phyloP scores from a whole-genome alignment of 148 eudicot species.

The Dysphania ambrosioides region DNA sequence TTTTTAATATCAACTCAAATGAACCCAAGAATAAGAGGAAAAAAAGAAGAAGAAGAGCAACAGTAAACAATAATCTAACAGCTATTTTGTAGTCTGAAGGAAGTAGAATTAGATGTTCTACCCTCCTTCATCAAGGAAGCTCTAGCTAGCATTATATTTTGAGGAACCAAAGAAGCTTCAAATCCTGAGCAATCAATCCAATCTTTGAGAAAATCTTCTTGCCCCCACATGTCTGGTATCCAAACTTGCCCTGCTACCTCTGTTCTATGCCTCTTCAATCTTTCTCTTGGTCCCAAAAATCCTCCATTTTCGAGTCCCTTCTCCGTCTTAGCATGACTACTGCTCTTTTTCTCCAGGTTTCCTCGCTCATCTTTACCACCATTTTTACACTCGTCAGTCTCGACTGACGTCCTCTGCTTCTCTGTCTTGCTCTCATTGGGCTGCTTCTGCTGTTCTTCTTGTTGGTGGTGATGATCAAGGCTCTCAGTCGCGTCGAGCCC shows the following conservation, averaged over 20 bases:
- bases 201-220: conserved; percentile 62
- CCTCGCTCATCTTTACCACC: background rate
- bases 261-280: conserved; percentile 62
- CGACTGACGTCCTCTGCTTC: background rate
- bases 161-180: conserved; percentile 43
- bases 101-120: conserved; percentile 34
- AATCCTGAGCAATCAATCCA: conserved; percentile 65
- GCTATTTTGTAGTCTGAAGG: conserved; percentile 44
- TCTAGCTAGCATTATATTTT: conserved; percentile 52
- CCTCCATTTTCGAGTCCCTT: no score
- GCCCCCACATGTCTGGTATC: conserved; percentile 88
- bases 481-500: background rate
- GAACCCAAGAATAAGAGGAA: background rate
- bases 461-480: background rate
- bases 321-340: background rate
- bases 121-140: conserved; percentile 51
- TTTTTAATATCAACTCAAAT: background rate
- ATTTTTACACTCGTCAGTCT: background rate
- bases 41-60: no score
- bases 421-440: background rate
- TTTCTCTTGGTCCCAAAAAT: conserved; percentile 41
- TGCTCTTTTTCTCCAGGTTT: background rate
- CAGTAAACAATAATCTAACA: conserved; percentile 18
- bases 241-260: conserved; percentile 73
- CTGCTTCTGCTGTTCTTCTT: background rate